Percentiles rank a stretch among this genome's conserved stretches.
Conservation (phyloP, 768 basidiomycete genomes). For the Grammothele lineata region DNA sequence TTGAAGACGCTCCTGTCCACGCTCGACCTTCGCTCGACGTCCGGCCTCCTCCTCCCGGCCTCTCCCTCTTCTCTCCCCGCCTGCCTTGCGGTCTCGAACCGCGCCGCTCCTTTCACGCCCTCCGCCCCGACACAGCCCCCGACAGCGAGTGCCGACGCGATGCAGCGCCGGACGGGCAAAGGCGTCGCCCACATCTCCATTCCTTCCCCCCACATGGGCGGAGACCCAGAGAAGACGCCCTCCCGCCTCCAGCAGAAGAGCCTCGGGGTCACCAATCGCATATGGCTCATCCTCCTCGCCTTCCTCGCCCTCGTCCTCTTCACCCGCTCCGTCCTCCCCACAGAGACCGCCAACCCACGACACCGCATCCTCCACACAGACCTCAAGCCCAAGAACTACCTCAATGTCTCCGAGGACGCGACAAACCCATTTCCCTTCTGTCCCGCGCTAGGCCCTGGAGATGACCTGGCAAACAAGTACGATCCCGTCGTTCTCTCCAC, state of each 20-base stretch:
- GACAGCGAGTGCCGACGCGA: slow-evolving; percentile 25
- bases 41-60: too few relatives aligned
- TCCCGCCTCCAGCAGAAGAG: slow-evolving; percentile 53
- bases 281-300: slow-evolving; percentile 56
- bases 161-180: slow-evolving; percentile 59
- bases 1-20: too few relatives aligned
- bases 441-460: slow-evolving; percentile 79
- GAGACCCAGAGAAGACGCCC: slow-evolving; percentile 40
- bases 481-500: slow-evolving; percentile 70
- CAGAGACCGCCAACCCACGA: slow-evolving; percentile 25
- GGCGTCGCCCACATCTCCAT: slow-evolving; percentile 53
- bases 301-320: slow-evolving; percentile 52
- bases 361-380: slow-evolving; percentile 31
- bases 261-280: slow-evolving; percentile 62
- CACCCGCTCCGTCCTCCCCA: slow-evolving; percentile 52
- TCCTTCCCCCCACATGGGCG: slow-evolving; percentile 46
- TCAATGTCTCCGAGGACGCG: slow-evolving; percentile 53
- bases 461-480: slow-evolving; percentile 75
- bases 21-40: too few relatives aligned
- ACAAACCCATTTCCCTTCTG: slow-evolving; percentile 84
- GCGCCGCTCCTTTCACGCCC: slow-evolving; percentile 5
- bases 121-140: slow-evolving; percentile 1
- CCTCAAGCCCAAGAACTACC: slow-evolving; percentile 75
- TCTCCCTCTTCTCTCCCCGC: not conserved
- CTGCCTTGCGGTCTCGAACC: slow-evolving; percentile 4